Conservation (phyloP, 768 basidiomycete species). For the Termitomyces titanicus region DNA sequence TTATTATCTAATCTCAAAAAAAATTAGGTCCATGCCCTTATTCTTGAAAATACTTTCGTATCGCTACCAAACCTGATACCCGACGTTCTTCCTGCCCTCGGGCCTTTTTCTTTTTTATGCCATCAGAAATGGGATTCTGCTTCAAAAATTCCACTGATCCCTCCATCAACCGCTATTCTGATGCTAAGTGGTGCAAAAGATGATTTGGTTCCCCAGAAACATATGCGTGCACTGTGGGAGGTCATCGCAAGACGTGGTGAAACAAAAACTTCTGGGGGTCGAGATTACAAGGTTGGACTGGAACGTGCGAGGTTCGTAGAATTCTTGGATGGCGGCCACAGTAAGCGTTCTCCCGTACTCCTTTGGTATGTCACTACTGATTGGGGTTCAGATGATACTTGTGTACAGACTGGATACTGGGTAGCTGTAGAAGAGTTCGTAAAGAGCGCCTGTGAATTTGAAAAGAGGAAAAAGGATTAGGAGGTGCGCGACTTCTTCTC, state of each 20-base stretch:
- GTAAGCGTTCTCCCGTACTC: constrained; percentile 27
- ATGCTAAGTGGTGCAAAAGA: constrained; percentile 77
- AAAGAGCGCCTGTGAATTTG: constrained; percentile 18
- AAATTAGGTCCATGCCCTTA: constrained; percentile 64
- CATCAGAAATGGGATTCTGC: constrained; percentile 15
- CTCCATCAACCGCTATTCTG: constrained; percentile 65
- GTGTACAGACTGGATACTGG: constrained; percentile 54
- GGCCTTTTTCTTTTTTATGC: constrained; percentile 12
- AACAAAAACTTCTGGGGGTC: constrained; percentile 33
- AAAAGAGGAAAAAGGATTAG: not conserved
- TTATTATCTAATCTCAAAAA: not conserved
- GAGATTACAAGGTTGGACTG: constrained; percentile 41
- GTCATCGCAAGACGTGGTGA: constrained; percentile 54
- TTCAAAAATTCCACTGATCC: constrained; percentile 46
- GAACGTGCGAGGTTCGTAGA: constrained; percentile 56
- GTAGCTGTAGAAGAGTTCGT: constrained; percentile 46
- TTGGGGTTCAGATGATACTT: constrained; percentile 45
- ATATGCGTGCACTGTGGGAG: constrained; percentile 76
- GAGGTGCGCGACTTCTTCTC: not conserved
- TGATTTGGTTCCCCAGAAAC: constrained; percentile 68
- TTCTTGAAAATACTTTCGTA: constrained; percentile 93
- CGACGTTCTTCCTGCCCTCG: constrained; percentile 63
- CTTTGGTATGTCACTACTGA: not conserved
- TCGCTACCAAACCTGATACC: constrained; percentile 79
- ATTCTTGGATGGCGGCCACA: constrained; percentile 52